Evolutionary conservation across 768 basidiomycete species (phyloP).

Genomic region (Lentinula sp.): DNA sequence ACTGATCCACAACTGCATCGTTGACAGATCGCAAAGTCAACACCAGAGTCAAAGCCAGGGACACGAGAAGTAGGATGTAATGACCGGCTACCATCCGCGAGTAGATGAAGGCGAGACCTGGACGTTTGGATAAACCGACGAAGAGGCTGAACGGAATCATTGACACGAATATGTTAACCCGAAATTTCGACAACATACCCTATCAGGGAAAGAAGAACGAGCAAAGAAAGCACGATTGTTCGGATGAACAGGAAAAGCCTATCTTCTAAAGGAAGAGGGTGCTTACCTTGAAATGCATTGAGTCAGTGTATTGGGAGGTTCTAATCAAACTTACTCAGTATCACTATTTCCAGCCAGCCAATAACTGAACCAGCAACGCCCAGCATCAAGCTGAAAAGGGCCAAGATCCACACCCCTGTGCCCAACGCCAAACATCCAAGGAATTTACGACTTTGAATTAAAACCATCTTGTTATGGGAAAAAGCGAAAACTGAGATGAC

Average conservation of each 20-base stretch:
- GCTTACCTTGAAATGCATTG: neutral
- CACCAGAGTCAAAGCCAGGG: constrained; percentile 10
- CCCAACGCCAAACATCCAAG: constrained; percentile 13
- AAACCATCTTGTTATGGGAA: constrained; percentile 11
- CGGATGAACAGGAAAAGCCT: constrained; percentile 12
- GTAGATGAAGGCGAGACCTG: constrained; percentile 12
- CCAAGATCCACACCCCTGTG: constrained; percentile 15
- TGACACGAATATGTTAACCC: neutral
- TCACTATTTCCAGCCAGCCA: constrained; percentile 16
- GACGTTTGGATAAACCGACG: constrained; percentile 7
- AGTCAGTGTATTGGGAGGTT: neutral
- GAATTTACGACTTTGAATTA: constrained; percentile 15
- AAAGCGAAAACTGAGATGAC: neutral
- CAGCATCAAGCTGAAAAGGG: constrained; percentile 12
- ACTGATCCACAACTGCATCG: constrained; percentile 6
- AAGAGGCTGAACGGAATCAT: constrained; percentile 9
- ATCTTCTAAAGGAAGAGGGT: constrained; percentile 10
- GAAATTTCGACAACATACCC: constrained; percentile 8
- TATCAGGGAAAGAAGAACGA: constrained; percentile 13
- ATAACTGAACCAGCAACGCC: constrained; percentile 12
- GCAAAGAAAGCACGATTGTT: constrained; percentile 12
- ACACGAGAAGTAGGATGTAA: constrained; percentile 7
- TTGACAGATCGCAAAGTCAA: constrained; percentile 9
- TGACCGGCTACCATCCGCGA: constrained; percentile 13
- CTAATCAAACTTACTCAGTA: constrained; percentile 9